A percentile compares a stretch with the other conserved stretches of the same genome.
These are phyloP conservation scores for Fusarium sp. DNA, from an alignment of 2,329 filamentous ascomycete genomes.

Conservation along the genomic window DNA sequence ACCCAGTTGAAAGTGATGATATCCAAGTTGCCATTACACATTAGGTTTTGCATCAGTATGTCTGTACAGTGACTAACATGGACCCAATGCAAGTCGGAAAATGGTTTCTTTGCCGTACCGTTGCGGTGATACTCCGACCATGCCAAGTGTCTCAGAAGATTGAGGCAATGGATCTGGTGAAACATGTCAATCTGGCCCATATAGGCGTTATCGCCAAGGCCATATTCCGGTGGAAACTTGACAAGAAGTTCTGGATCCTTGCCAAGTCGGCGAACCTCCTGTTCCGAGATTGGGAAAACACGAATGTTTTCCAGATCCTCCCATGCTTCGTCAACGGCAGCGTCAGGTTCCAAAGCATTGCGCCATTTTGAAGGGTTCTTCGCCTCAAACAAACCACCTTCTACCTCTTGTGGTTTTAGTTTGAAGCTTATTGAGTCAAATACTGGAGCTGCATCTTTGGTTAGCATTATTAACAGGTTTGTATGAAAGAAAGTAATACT, in stretches of 20 bases:
- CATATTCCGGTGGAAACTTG: conserved; percentile 17
- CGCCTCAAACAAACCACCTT: conserved; percentile 16
- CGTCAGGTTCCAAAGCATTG: conserved; percentile 3
- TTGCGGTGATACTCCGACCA: conserved; percentile 17
- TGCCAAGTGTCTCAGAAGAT: conserved; percentile 7
- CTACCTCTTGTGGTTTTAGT: not conserved
- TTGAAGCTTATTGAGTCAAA: conserved; percentile 11
- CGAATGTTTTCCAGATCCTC: conserved; percentile 18
- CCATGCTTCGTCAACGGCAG: conserved; percentile 15
- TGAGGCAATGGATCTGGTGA: conserved; percentile 20
- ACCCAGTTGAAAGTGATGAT: conserved; percentile 22
- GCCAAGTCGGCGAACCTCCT: conserved; percentile 4
- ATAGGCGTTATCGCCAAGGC: conserved; percentile 9
- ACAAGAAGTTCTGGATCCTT: conserved; percentile 21
- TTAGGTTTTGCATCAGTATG: conserved; percentile 19
- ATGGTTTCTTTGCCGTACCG: conserved; percentile 10
- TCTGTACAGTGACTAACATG: conserved; percentile 18
- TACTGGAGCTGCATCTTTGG: not conserved
- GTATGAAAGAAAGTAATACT: not conserved
- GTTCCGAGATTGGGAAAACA: conserved; percentile 10
- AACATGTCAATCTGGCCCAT: conserved; percentile 24
- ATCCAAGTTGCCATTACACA: conserved; percentile 11
- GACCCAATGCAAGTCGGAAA: conserved; percentile 14
- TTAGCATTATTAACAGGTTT: rapidly evolving
- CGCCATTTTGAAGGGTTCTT: conserved; percentile 21